Conservation (phyloP, 768 basidiomycete species). For the Royoungia palumana region DNA sequence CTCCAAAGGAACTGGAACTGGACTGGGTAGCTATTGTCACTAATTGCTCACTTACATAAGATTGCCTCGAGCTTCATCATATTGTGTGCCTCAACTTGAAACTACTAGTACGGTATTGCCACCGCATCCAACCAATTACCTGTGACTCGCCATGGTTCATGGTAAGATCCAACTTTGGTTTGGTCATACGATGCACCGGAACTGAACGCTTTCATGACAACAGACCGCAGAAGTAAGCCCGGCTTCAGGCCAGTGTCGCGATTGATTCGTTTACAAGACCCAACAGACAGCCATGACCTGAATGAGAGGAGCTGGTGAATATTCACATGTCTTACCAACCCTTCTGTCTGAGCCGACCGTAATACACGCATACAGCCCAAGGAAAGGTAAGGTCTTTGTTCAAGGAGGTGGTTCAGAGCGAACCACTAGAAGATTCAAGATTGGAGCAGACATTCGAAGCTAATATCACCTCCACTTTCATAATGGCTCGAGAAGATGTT, state of each 20-base stretch:
- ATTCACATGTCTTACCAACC: neutral
- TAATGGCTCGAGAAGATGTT: conserved; percentile 8
- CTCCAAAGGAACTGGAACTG: no score
- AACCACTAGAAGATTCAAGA: conserved; percentile 7
- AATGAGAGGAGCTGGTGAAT: conserved; percentile 15
- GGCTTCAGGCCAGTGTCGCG: neutral
- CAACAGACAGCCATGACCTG: conserved; percentile 10
- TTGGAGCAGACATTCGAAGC: conserved; percentile 22
- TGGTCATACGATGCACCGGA: neutral
- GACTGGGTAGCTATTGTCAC: no score
- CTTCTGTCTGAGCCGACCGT: neutral
- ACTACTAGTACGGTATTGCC: no score
- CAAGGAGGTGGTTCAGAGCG: neutral
- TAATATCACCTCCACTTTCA: conserved; percentile 17
- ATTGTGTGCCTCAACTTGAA: no score
- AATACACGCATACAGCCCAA: conserved; percentile 1
- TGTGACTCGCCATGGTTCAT: conserved; percentile 9
- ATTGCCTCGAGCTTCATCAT: no score
- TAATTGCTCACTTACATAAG: no score
- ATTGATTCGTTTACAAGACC: neutral
- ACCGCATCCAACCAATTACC: no score
- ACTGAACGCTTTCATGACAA: conserved; percentile 4
- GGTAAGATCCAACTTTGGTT: conserved; percentile 11
- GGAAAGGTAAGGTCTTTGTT: conserved; percentile 10
- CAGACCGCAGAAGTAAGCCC: conserved; percentile 17